Base-by-base conservation (phyloP, 1,139 yeast species). In the Saccharomyces hybrid region DNA sequence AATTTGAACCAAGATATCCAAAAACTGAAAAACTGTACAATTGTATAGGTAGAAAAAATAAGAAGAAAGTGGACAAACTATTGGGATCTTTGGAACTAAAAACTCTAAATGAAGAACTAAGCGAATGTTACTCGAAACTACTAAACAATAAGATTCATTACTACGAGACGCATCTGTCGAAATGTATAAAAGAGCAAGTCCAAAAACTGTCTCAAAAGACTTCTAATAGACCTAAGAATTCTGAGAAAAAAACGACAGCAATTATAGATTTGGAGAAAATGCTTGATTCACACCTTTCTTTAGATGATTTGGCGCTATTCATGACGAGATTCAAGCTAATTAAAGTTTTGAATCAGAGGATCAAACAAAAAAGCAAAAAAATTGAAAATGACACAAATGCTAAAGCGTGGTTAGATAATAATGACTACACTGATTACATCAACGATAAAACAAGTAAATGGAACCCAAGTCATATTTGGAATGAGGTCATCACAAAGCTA, bases 111-210 rank as follows among this genome's bases (percentile, higher is more conserved):
- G 59, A 61, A 11, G 76, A 78, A 63, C 77, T 84, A 23, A 57
- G 65, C n/a, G 72, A 73, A 1, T 66, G 82, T 53, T 80, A 81
- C 61, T 55, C 65, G 5, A 78, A 77, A 47, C 70, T 78, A 19
- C 77, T 82, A 57, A 73, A 73, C 16, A 76, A 78, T 53, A 84
- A 84, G 64, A 75, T 77, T 54, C 78, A 79, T 61, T 78, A 79
- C 16, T 70, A 80, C 2, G 68, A 72, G 44, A 74, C 70, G 54
- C 80, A 78, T 50, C 67, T 80, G 8, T 62, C 62, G 29, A 72
- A 71, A 46, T 54, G 67, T 41, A 53, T 68, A 48, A 68, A 74
- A 62, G 62, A 64, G 55, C 72, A 70, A 58, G 23, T 38, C 13
- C 42, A 38, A 16, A 38, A 38, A 38, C 9, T 38, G 13, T 14